Conservation (phyloP, 805 yeast species). For the Candida anglica region DNA sequence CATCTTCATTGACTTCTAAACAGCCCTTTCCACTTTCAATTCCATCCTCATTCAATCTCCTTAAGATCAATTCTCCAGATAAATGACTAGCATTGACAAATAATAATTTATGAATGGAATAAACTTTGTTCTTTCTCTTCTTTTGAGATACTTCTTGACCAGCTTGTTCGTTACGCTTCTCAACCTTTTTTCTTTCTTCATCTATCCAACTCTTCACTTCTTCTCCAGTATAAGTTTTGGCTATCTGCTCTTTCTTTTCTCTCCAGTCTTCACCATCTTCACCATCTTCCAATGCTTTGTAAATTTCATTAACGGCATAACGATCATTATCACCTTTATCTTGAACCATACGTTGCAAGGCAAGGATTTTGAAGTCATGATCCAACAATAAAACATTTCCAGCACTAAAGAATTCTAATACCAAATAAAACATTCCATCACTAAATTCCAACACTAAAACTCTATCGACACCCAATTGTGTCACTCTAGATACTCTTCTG, state of each 20-base stretch:
- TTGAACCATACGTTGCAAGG: conserved; percentile 74
- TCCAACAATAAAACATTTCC: conserved; percentile 85
- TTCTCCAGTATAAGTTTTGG: conserved; percentile 20
- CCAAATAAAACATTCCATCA: conserved; percentile 74
- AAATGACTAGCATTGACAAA: conserved; percentile 68
- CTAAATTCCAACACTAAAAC: conserved; percentile 81
- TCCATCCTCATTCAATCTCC: conserved; percentile 42
- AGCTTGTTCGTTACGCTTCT: conserved; percentile 7
- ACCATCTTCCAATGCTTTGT: conserved; percentile 50
- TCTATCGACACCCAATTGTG: conserved; percentile 77
- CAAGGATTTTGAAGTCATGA: conserved; percentile 58
- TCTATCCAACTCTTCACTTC: conserved; percentile 38
- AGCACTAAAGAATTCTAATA: conserved; percentile 90
- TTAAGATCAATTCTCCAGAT: conserved; percentile 74
- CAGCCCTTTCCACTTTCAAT: conserved; percentile 44
- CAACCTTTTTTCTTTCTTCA: conserved; percentile 24
- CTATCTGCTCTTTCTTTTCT: conserved; percentile 6
- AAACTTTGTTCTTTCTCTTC: conserved; percentile 41
- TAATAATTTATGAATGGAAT: conserved; percentile 65
- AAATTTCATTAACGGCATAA: conserved; percentile 73
- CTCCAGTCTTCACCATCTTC: conserved; percentile 36
- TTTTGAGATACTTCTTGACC: conserved; percentile 9
- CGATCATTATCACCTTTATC: conserved; percentile 62
- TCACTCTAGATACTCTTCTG: conserved; percentile 66
- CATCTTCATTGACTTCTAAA: conserved; percentile 20